Evolutionary conservation across 2,329 filamentous ascomycete species (phyloP), one percentile per base, ranked within the genome.

Genomic region (Colletotrichum higginsianum): DNA sequence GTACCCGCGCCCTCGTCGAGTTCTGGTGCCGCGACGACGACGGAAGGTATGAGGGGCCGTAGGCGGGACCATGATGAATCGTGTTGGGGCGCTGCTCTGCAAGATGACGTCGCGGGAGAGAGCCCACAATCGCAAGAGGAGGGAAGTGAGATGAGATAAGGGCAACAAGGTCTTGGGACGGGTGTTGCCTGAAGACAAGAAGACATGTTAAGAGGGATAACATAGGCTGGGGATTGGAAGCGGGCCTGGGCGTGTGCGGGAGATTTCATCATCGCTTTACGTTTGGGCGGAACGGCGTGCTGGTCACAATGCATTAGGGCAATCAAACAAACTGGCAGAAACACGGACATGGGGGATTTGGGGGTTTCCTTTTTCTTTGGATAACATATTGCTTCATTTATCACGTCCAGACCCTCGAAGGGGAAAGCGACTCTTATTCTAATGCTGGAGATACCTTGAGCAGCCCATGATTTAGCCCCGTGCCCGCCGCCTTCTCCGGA

Each of bases 1-100:
- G 90, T 0, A 91, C 93, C 18, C 85, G 92, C 77, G 86, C 87
- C 72, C 82, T 96, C 78, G 92, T 95, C 53, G 88, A 92, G 82
- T 92, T 90, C 76, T 95, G 92, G 86, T 92, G 89, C 46, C 78
- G 77, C 21, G 82, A 79, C 47, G 77, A 78, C 9, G 82, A 84
- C 75, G 85, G 88, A 61, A 84, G 88, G 79, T 91, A 84, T 73
- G 80, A 84, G 38, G 83, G 83, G 4, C 76, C 74, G 11, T 84
- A 74, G 79, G 18, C 53, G 5, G 12, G 30, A 38, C 6, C 2
- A 38, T 11, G 9, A 8, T 38, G 35, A 38, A 38, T 38, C 35
- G 8, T 2, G 2, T 38, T 38, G 35, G 9, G 35, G 35, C 35
- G 35, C 35, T 38, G 35, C 35, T 38, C 9, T 38, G 35, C 35